Evolutionary conservation across 176 grass and related monocot genomes (phyloP).

Genomic region (Cenchrus purpureus): DNA sequence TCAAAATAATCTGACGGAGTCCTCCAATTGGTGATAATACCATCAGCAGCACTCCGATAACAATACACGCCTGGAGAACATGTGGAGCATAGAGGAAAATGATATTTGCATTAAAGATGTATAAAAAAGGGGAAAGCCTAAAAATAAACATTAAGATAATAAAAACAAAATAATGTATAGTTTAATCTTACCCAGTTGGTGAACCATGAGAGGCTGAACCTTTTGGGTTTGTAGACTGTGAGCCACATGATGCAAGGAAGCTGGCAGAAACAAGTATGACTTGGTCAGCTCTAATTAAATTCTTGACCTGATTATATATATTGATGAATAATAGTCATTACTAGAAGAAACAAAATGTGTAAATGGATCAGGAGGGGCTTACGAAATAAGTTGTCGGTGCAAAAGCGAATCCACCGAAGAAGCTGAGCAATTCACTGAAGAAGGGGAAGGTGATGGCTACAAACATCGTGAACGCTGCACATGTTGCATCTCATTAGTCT

Average conservation of each 20-base stretch:
- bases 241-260: conserved; percentile 95
- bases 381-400: conserved; percentile 88
- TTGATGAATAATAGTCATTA: neutral
- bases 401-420: conserved; percentile 86
- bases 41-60: conserved; percentile 78
- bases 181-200: conserved; percentile 71
- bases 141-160: neutral
- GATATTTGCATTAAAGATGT: neutral
- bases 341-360: neutral
- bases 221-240: conserved; percentile 76
- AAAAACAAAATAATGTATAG: neutral
- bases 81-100: neutral
- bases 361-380: conserved; percentile 2
- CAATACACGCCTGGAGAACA: conserved; percentile 69
- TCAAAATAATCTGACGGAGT: conserved; percentile 67
- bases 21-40: conserved; percentile 76
- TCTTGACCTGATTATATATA: neutral
- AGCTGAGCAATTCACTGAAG: conserved; percentile 71
- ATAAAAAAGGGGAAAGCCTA: neutral
- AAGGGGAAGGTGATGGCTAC: conserved; percentile 84
- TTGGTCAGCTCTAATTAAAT: neutral
- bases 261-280: conserved; percentile 41
- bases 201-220: conserved; percentile 79
- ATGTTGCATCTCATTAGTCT: conserved; percentile 23
- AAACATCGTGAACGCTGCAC: conserved; percentile 92